phyloP scores from a whole-genome alignment of 1,284 basidiomycete genomes.

The Fomitopsis pinicola region DNA sequence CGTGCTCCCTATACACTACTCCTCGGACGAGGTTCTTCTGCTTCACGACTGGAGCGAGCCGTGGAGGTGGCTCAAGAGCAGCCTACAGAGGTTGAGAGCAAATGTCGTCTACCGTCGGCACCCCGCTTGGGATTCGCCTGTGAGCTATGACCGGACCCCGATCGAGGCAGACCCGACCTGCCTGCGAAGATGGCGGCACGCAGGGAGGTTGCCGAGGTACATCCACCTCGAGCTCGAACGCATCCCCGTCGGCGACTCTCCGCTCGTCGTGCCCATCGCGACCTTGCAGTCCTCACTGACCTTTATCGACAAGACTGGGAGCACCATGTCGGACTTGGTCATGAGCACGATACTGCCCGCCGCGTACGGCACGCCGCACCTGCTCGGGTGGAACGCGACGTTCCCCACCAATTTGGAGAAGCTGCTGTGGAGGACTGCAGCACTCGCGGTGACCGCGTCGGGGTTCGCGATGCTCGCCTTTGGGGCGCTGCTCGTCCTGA shows the following conservation, averaged over 20 bases:
- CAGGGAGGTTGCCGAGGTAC: background rate
- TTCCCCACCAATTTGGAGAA: conserved; percentile 1
- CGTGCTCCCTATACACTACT: no score
- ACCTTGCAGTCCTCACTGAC: background rate
- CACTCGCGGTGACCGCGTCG: background rate
- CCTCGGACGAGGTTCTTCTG: no score
- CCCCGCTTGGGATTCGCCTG: background rate
- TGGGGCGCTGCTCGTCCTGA: no score
- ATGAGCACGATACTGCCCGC: background rate
- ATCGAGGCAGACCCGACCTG: background rate
- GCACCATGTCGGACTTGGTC: no score
- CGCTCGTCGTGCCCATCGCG: background rate
- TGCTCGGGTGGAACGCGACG: background rate
- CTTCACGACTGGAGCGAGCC: no score
- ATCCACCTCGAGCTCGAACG: no score
- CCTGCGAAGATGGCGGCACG: background rate
- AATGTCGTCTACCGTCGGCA: background rate
- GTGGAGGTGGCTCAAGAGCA: no score
- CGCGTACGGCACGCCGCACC: conserved; percentile 5
- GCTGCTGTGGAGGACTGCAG: conserved; percentile 4
- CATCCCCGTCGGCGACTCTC: background rate
- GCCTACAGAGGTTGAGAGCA: background rate
- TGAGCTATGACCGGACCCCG: background rate
- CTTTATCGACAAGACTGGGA: no score
- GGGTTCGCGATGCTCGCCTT: background rate